phyloP scores from a whole-genome alignment of 345 rosid genomes.

The Passiflora organensis region DNA sequence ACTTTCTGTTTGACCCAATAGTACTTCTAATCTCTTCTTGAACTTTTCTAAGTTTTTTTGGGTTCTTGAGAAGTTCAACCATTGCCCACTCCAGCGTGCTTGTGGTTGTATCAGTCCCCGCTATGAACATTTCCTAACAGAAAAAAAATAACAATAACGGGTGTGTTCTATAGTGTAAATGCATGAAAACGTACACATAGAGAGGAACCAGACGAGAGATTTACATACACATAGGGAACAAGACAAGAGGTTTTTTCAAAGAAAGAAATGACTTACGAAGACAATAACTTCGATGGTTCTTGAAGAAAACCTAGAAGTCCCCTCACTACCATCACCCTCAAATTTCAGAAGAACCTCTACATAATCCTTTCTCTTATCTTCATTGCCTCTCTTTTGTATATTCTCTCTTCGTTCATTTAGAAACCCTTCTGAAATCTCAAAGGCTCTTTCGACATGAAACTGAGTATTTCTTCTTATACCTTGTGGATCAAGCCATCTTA shows the following conservation, averaged over 20 bases:
- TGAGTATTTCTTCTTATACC: conserved; percentile 58
- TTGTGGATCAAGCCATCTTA: conserved; percentile 69
- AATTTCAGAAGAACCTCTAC: conserved; percentile 76
- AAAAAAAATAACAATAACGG: background rate
- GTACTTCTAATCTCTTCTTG: conserved; percentile 51
- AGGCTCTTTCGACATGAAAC: conserved; percentile 56
- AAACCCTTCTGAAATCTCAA: conserved; percentile 53
- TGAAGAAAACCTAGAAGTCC: conserved; percentile 43
- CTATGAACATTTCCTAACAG: conserved; percentile 66
- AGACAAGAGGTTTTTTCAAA: background rate
- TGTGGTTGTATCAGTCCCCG: conserved; percentile 84
- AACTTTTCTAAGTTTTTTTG: conserved; percentile 33
- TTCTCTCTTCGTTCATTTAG: conserved; percentile 48
- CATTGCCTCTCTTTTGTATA: background rate
- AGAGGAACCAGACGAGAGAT: no score
- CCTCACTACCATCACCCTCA: conserved; percentile 48
- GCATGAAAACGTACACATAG: no score
- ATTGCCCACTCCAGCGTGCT: conserved; percentile 91
- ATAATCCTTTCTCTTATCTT: conserved; percentile 45
- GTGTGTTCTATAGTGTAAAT: background rate
- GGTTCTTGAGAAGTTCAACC: conserved; percentile 67
- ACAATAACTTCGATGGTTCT: conserved; percentile 62
- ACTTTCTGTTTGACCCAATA: conserved; percentile 27
- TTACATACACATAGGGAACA: no score
- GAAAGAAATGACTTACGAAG: conserved; percentile 40